A percentile compares a stretch with the other conserved stretches of the same genome.
phyloP scores from a whole-genome alignment of 176 grass and related monocot species.

The Poa pratensis region DNA sequence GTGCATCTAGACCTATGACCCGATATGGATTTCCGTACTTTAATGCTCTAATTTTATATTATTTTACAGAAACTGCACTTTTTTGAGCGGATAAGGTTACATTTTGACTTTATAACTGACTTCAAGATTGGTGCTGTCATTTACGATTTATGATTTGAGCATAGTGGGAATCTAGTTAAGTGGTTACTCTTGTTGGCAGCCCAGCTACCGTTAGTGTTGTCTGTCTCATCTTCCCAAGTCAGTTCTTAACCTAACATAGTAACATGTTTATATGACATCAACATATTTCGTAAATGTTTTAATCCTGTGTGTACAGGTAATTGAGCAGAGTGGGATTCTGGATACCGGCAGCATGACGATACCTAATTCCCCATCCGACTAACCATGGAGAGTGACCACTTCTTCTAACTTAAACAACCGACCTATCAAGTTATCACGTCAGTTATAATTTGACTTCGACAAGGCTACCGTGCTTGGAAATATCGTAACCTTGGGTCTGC shows the following conservation, averaged over 20 bases:
- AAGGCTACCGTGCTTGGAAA: neutral
- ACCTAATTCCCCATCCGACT: constrained; percentile 40
- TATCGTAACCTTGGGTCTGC: neutral
- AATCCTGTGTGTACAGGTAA: constrained; percentile 45
- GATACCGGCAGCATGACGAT: constrained; percentile 20
- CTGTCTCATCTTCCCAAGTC: neutral
- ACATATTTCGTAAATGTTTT: neutral
- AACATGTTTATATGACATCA: neutral
- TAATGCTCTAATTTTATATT: neutral
- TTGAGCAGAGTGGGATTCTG: constrained; percentile 54
- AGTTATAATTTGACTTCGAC: constrained; percentile 11
- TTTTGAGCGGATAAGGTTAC: neutral
- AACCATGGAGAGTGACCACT: constrained; percentile 29
- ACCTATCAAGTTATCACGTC: constrained; percentile 23
- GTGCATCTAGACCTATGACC: too few species aligned
- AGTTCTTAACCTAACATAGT: neutral
- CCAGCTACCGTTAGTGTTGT: neutral
- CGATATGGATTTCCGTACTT: too few species aligned
- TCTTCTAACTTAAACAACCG: neutral
- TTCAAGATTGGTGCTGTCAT: neutral
- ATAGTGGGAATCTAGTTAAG: neutral
- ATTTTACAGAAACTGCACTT: neutral
- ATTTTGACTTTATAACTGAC: neutral
- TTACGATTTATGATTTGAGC: neutral
- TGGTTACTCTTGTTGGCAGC: neutral